A percentile compares a stretch with the other conserved stretches of the same genome.
Conservation (phyloP, 306 rosid genomes). For the Cicer cuneatum region DNA sequence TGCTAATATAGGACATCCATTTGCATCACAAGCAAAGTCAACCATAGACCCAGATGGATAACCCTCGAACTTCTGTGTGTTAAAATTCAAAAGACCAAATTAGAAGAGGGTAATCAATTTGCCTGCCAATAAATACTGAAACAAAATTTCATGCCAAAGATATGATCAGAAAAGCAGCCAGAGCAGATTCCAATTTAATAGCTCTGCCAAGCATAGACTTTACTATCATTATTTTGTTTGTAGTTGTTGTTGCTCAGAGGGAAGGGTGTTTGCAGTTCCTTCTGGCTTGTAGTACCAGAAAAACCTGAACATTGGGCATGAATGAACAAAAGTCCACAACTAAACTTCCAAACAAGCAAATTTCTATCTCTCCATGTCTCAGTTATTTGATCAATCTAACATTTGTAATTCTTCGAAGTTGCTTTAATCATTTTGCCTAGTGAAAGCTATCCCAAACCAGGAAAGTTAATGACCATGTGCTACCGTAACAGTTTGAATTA, state of each 20-base stretch:
- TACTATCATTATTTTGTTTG: background rate
- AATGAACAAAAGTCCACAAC: conserved; percentile 20
- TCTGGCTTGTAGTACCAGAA: background rate
- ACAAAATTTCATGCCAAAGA: conserved; percentile 30
- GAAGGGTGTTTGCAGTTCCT: conserved; percentile 28
- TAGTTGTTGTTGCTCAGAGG: background rate
- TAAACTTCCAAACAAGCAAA: conserved; percentile 25
- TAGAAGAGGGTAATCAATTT: conserved; percentile 29
- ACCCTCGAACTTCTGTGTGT: conserved; percentile 70
- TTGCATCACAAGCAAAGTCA: conserved; percentile 85
- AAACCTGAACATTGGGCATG: background rate
- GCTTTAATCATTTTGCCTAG: background rate
- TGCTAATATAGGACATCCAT: conserved; percentile 89
- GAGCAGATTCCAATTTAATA: conserved; percentile 21
- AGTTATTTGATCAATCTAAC: conserved; percentile 1
- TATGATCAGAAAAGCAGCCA: conserved; percentile 11
- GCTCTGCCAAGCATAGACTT: conserved; percentile 17
- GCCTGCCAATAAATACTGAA: conserved; percentile 27
- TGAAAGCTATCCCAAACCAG: conserved; percentile 19
- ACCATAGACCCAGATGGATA: conserved; percentile 94
- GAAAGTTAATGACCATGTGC: conserved; percentile 27
- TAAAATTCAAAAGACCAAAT: conserved; percentile 34
- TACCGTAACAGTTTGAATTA: conserved; percentile 4
- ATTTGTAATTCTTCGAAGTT: conserved; percentile 16
- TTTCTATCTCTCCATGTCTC: background rate